phyloP scores from a whole-genome alignment of 2,329 filamentous ascomycete species.

The Pseudocercospora fuligena region DNA sequence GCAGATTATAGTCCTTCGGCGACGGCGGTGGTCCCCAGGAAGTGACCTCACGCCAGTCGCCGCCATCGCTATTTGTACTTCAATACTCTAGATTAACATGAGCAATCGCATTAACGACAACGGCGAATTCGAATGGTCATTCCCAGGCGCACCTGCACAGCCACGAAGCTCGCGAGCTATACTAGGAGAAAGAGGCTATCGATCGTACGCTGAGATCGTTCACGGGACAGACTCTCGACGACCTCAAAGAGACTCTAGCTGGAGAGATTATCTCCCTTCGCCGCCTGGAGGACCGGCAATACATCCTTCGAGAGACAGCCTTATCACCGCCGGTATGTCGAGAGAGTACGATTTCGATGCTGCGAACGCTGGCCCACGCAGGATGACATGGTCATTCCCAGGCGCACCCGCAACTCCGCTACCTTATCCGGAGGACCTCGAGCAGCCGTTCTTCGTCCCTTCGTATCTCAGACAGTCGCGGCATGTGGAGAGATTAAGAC shows the following conservation, averaged over 20 bases:
- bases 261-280: not conserved
- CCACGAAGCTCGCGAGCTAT: not conserved
- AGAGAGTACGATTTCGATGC: slow-evolving; percentile 15
- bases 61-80: not conserved
- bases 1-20: not conserved
- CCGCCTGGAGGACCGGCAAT: not conserved
- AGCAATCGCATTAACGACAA: not conserved
- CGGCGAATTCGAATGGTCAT: not conserved
- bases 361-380: slow-evolving; percentile 16
- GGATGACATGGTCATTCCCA: not conserved
- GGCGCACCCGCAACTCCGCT: too few relatives aligned
- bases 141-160: not conserved
- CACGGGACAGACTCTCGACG: not conserved
- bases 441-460: slow-evolving; percentile 71
- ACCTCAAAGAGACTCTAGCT: not conserved
- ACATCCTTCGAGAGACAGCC: slow-evolving; percentile 2
- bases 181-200: not conserved
- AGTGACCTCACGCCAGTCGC: not conserved
- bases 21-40: slow-evolving; percentile 1
- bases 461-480: slow-evolving; percentile 80
- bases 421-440: slow-evolving; percentile 30
- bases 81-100: not conserved
- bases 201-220: not conserved
- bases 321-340: not conserved
- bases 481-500: slow-evolving; percentile 75